A percentile compares a stretch with the other conserved stretches of the same genome.
Evolutionary conservation across 345 rosid genomes (phyloP).

Genomic region (Hevea brasiliensis): DNA sequence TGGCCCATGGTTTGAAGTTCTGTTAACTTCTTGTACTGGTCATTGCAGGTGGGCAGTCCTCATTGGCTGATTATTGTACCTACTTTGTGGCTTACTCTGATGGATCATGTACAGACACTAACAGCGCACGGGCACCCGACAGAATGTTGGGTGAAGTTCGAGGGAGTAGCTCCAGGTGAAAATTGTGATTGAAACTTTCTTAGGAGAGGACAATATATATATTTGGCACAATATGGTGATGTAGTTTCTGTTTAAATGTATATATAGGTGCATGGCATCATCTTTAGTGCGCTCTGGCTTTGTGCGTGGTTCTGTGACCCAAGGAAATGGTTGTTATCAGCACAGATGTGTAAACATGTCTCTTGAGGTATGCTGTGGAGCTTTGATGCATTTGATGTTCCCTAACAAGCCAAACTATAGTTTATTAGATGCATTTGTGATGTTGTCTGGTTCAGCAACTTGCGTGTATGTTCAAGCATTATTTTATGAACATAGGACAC

Average conservation of each 20-base stretch:
- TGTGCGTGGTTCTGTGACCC: constrained; percentile 88
- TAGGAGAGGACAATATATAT: background rate
- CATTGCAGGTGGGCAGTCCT: constrained; percentile 94
- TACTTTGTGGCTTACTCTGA: constrained; percentile 98
- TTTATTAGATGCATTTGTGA: background rate
- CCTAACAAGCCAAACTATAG: background rate
- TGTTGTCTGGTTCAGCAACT: background rate
- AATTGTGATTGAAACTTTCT: constrained; percentile 12
- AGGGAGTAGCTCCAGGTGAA: constrained; percentile 87
- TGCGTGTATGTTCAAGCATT: background rate
- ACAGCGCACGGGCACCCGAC: constrained; percentile 94
- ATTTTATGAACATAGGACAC: too few relatives aligned
- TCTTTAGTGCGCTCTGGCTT: constrained; percentile 94
- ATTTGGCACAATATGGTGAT: constrained; percentile 22
- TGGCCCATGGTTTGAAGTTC: background rate
- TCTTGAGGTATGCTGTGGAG: constrained; percentile 63
- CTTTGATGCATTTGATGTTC: background rate
- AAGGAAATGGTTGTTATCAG: constrained; percentile 98
- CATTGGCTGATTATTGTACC: constrained; percentile 95
- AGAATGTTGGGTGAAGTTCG: constrained; percentile 99
- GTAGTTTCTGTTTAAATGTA: constrained; percentile 13
- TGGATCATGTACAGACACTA: constrained; percentile 94
- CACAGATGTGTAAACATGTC: constrained; percentile 79
- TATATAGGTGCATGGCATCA: constrained; percentile 90
- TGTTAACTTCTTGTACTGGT: constrained; percentile 10